Evolutionary conservation across 768 basidiomycete species (phyloP).

Genomic region (Rhizopogon rudus): DNA sequence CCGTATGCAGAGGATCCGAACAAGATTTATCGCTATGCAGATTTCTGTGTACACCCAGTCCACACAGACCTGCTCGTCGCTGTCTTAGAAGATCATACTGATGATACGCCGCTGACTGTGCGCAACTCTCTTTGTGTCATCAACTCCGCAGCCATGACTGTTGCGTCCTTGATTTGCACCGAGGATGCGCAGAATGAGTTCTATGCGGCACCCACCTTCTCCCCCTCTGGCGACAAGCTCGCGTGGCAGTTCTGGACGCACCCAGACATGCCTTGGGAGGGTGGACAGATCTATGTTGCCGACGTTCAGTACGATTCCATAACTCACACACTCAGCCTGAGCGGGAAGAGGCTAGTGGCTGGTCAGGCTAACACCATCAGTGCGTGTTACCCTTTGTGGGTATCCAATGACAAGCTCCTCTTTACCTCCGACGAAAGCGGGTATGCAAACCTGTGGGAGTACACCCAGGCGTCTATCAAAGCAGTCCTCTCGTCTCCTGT

Average conservation of each 20-base stretch:
- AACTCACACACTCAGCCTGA: background rate
- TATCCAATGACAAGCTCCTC: constrained; percentile 46
- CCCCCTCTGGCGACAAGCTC: constrained; percentile 51
- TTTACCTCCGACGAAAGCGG: constrained; percentile 61
- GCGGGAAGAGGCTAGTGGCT: background rate
- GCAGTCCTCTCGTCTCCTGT: constrained; percentile 14
- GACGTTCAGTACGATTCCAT: constrained; percentile 31
- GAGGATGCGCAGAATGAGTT: constrained; percentile 46
- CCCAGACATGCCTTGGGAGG: constrained; percentile 73
- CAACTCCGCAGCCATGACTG: constrained; percentile 37
- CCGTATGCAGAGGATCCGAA: constrained; percentile 2
- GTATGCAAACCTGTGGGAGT: constrained; percentile 64
- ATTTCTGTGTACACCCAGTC: constrained; percentile 54
- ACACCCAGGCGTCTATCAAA: constrained; percentile 21
- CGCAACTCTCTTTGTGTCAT: constrained; percentile 55
- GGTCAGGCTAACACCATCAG: constrained; percentile 12
- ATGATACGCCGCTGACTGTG: constrained; percentile 28
- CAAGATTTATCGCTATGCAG: constrained; percentile 56
- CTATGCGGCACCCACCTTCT: constrained; percentile 58
- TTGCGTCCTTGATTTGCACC: constrained; percentile 46
- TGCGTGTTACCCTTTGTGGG: constrained; percentile 59
- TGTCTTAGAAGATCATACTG: constrained; percentile 69
- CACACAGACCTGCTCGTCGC: constrained; percentile 51
- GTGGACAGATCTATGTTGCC: constrained; percentile 49
- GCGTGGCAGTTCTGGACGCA: constrained; percentile 68